Conservation (phyloP, 1,284 basidiomycete genomes). For the Albatrellus sp. region DNA sequence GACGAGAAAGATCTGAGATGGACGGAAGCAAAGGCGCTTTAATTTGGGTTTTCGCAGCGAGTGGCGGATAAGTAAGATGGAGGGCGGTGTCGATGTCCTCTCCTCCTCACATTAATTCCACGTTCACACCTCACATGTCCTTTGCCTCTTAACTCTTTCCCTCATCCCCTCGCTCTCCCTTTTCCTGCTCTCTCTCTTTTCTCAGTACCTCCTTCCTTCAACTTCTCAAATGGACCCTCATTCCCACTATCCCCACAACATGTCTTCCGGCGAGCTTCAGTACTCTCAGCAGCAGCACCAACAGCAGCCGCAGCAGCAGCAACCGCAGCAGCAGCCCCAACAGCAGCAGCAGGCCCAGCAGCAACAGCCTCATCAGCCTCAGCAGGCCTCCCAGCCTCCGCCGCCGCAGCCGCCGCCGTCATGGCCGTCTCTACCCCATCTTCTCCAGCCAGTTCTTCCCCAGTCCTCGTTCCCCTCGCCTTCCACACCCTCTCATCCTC, state of each 20-base stretch:
- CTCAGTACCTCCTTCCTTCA: background rate
- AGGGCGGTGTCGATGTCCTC: background rate
- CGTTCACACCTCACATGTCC: constrained; percentile 10
- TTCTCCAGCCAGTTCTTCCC: constrained; percentile 20
- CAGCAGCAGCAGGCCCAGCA: constrained; percentile 11
- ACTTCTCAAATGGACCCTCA: constrained; percentile 12
- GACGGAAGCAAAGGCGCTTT: too few relatives aligned
- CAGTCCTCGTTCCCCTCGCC: constrained; percentile 24
- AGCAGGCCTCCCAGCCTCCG: constrained; percentile 9
- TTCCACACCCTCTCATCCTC: constrained; percentile 21
- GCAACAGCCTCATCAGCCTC: constrained; percentile 3
- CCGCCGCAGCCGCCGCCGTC: constrained; percentile 9
- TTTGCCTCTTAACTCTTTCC: constrained; percentile 7
- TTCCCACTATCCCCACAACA: constrained; percentile 18
- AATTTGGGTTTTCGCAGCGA: too few relatives aligned
- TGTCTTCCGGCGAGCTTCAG: constrained; percentile 20
- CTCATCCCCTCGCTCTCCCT: constrained; percentile 4
- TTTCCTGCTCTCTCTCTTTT: constrained; percentile 2
- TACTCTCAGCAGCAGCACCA: constrained; percentile 21
- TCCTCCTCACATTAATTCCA: constrained; percentile 1
- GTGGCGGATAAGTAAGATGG: too few relatives aligned
- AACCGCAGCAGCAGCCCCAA: constrained; percentile 2
- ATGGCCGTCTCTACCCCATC: constrained; percentile 16
- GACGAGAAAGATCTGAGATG: too few relatives aligned
- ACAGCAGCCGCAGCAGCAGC: constrained; percentile 12